These are phyloP conservation scores for Pseudopyrenochaeta lycopersici DNA, from an alignment of 2,329 filamentous ascomycete genomes.

Conservation along the genomic window DNA sequence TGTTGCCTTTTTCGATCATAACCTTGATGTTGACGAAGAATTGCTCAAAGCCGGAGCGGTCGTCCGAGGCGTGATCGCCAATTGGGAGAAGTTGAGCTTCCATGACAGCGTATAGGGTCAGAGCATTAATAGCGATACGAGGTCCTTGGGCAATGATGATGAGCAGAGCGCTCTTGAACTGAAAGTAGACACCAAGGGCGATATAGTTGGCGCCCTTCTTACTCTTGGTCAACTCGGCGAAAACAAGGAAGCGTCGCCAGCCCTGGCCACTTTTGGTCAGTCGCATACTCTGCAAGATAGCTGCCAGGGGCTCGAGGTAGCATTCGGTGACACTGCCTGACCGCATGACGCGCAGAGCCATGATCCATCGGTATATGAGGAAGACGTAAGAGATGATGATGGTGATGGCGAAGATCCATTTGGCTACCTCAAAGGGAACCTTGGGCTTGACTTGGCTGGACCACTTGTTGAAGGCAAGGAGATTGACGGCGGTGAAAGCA, in stretches of 20 bases:
- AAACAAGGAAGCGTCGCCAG: slow-evolving; percentile 91
- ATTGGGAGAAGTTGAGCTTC: slow-evolving; percentile 74
- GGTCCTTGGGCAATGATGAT: slow-evolving; percentile 91
- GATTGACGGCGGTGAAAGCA: slow-evolving; percentile 90
- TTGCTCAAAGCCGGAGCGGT: slow-evolving; percentile 71
- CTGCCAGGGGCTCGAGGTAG: slow-evolving; percentile 88
- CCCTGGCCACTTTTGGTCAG: slow-evolving; percentile 74
- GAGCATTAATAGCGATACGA: slow-evolving; percentile 86
- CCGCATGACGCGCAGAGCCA: slow-evolving; percentile 81
- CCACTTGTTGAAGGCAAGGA: slow-evolving; percentile 90
- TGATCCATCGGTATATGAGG: slow-evolving; percentile 79
- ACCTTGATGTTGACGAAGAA: slow-evolving; percentile 85
- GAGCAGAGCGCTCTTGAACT: slow-evolving; percentile 80
- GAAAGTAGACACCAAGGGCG: slow-evolving; percentile 90
- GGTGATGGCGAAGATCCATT: slow-evolving; percentile 94
- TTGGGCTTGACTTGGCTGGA: slow-evolving; percentile 81
- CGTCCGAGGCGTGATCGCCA: slow-evolving; percentile 62
- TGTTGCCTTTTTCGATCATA: slow-evolving; percentile 74
- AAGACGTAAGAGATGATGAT: slow-evolving; percentile 92
- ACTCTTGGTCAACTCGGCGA: slow-evolving; percentile 88
- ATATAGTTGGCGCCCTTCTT: slow-evolving; percentile 91
- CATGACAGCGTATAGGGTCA: slow-evolving; percentile 88
- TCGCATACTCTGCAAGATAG: slow-evolving; percentile 84
- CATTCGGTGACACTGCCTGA: slow-evolving; percentile 88
- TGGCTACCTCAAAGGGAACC: slow-evolving; percentile 79